A percentile compares a stretch with the other conserved stretches of the same genome.
These are phyloP conservation scores for Tremella yokohamensis DNA, from an alignment of 768 basidiomycete genomes.

Conservation along the genomic window DNA sequence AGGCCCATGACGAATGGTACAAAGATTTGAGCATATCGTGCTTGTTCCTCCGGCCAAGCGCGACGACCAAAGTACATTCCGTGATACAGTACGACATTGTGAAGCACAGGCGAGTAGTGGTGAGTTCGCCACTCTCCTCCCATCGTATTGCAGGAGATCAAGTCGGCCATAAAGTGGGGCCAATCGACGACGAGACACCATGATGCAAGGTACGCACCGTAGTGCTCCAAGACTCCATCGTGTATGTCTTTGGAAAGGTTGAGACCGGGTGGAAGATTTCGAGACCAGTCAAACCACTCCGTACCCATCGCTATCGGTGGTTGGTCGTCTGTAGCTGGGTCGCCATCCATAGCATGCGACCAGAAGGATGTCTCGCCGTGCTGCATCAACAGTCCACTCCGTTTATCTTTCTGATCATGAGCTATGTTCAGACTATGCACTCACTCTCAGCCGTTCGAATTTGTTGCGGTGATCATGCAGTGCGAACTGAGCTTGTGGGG, in stretches of 20 bases:
- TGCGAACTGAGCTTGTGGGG: too few relatives aligned
- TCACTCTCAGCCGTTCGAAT: too few relatives aligned
- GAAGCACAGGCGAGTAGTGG: slow-evolving; percentile 6
- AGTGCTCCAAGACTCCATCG: slow-evolving; percentile 20
- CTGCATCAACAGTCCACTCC: too few relatives aligned
- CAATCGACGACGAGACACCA: slow-evolving; percentile 25
- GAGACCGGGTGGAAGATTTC: slow-evolving; percentile 15
- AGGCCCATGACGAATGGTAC: not conserved
- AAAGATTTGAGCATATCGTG: slow-evolving; percentile 1
- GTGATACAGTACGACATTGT: slow-evolving; percentile 1
- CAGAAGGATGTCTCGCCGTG: too few relatives aligned
- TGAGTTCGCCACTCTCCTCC: not conserved
- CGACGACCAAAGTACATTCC: slow-evolving; percentile 1
- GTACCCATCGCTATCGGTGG: slow-evolving; percentile 5
- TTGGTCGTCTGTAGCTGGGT: too few relatives aligned
- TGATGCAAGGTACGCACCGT: slow-evolving; percentile 17
- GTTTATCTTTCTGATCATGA: too few relatives aligned
- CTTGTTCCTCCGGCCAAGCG: slow-evolving; percentile 1
- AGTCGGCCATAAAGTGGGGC: slow-evolving; percentile 21
- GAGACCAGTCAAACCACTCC: slow-evolving; percentile 23
- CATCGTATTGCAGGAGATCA: slow-evolving; percentile 9
- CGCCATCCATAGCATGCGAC: too few relatives aligned
- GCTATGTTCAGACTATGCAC: too few relatives aligned
- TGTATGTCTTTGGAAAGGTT: slow-evolving; percentile 16
- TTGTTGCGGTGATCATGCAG: too few relatives aligned